A percentile compares a stretch with the other conserved stretches of the same genome.
phyloP scores from a whole-genome alignment of 495 filamentous ascomycete genomes.

The Penicilliopsis zonata region DNA sequence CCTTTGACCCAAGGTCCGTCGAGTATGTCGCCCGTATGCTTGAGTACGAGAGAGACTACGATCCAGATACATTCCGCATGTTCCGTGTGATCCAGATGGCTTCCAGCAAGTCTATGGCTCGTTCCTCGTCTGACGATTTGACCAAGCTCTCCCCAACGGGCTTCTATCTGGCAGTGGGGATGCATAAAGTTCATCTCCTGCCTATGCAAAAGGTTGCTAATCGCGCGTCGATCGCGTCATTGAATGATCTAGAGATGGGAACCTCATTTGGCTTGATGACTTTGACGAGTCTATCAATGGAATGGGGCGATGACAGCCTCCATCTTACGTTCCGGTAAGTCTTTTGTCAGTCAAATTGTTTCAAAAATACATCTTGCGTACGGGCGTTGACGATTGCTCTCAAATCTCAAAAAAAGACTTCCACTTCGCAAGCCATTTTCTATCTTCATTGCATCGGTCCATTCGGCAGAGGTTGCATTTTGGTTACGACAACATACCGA shows the following conservation, averaged over 20 bases:
- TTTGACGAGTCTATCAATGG: conserved; percentile 53
- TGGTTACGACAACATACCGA: conserved; percentile 62
- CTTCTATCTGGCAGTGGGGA: conserved; percentile 78
- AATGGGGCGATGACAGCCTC: conserved; percentile 71
- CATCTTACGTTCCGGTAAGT: conserved; percentile 69
- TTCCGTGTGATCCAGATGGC: conserved; percentile 74
- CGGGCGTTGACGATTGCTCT: too few relatives aligned
- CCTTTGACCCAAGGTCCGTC: conserved; percentile 47
- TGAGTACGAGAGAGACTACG: conserved; percentile 57
- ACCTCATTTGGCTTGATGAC: conserved; percentile 64
- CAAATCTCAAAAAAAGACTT: conserved; percentile 26
- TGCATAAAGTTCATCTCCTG: conserved; percentile 71
- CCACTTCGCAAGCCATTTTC: conserved; percentile 52
- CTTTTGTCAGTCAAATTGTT: too few relatives aligned
- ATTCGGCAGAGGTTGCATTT: conserved; percentile 64
- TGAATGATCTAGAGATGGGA: conserved; percentile 34
- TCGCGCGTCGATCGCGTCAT: conserved; percentile 42
- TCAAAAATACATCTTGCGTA: too few relatives aligned
- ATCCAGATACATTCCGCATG: conserved; percentile 58
- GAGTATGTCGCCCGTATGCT: conserved; percentile 54
- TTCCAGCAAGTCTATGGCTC: conserved; percentile 40
- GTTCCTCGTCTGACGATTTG: conserved; percentile 65
- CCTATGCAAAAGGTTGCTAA: conserved; percentile 52
- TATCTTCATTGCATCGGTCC: conserved; percentile 67
- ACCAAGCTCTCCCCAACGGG: conserved; percentile 59